Conservation (phyloP, 208 protist genomes). For the Novymonas esmeraldas region DNA sequence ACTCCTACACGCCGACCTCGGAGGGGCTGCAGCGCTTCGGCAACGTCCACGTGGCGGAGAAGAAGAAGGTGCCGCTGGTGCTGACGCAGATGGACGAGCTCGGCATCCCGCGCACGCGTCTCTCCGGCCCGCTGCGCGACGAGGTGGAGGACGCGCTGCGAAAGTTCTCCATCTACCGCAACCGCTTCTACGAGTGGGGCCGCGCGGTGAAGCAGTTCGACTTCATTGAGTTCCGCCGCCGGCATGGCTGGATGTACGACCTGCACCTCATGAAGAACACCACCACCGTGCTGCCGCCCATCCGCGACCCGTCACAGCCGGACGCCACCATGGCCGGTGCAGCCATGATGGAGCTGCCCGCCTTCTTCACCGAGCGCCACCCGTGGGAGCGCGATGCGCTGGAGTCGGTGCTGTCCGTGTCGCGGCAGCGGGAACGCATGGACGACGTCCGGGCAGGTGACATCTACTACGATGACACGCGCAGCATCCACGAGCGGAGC, state of each 20-base stretch:
- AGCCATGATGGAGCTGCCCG: conserved; percentile 67
- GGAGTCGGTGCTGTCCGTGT: conserved; percentile 65
- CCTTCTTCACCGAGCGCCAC: conserved; percentile 78
- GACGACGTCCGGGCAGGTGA: conserved; percentile 84
- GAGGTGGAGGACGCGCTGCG: conserved; percentile 90
- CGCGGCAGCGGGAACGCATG: conserved; percentile 49
- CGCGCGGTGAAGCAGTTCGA: conserved; percentile 91
- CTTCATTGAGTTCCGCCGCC: conserved; percentile 90
- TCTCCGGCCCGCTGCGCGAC: conserved; percentile 80
- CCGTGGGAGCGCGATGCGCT: conserved; percentile 78
- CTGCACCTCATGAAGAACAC: conserved; percentile 84
- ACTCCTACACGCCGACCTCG: conserved; percentile 81
- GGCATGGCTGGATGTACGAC: conserved; percentile 91
- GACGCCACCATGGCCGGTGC: conserved; percentile 56
- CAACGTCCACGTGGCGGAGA: conserved; percentile 80
- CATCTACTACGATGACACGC: conserved; percentile 79
- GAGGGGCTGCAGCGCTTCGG: conserved; percentile 74
- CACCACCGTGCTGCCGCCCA: conserved; percentile 61
- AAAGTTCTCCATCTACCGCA: conserved; percentile 76
- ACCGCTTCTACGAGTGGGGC: conserved; percentile 89
- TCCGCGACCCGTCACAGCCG: conserved; percentile 67
- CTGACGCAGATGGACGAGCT: conserved; percentile 83
- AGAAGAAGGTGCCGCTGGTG: conserved; percentile 89
- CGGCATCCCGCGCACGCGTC: conserved; percentile 79
- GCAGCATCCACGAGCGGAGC: conserved; percentile 76